Conservation (phyloP, 2,329 filamentous ascomycete species). For the Epichloe sibirici region DNA sequence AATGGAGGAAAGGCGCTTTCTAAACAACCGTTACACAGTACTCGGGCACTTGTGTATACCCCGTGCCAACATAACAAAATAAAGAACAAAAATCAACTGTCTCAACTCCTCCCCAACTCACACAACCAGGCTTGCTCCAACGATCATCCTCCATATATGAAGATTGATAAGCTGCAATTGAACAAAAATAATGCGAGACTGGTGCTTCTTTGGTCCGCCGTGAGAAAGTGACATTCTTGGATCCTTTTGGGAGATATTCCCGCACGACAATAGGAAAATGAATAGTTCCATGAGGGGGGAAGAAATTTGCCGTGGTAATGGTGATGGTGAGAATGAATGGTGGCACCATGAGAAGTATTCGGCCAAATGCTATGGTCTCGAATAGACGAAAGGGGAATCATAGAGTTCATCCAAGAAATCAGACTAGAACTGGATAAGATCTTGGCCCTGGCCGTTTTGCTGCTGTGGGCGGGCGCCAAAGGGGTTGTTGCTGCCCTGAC, state of each 20-base stretch:
- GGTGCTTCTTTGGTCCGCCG: neutral
- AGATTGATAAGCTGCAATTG: neutral
- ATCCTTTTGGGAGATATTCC: neutral
- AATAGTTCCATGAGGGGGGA: neutral
- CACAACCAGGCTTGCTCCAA: neutral
- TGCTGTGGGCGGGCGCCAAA: conserved; percentile 41
- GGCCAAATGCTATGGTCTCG: neutral
- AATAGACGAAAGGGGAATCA: neutral
- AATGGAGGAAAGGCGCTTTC: conserved; percentile 20
- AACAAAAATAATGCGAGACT: neutral
- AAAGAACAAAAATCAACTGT: neutral
- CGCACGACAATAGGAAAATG: neutral
- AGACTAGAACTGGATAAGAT: conserved; percentile 50
- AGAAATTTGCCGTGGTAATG: neutral
- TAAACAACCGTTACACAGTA: conserved; percentile 14
- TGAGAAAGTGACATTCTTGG: neutral
- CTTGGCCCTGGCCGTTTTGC: conserved; percentile 38
- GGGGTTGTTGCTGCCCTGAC: conserved; percentile 41
- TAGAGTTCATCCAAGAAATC: neutral
- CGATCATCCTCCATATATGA: neutral
- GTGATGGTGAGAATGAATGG: neutral
- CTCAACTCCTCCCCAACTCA: neutral
- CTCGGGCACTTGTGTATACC: conserved; percentile 1
- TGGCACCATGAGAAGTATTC: neutral
- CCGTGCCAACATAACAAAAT: neutral